Percentiles rank a stretch among this genome's conserved stretches.
Conservation (phyloP, 345 rosid species). For the Citrus cavaleriei region DNA sequence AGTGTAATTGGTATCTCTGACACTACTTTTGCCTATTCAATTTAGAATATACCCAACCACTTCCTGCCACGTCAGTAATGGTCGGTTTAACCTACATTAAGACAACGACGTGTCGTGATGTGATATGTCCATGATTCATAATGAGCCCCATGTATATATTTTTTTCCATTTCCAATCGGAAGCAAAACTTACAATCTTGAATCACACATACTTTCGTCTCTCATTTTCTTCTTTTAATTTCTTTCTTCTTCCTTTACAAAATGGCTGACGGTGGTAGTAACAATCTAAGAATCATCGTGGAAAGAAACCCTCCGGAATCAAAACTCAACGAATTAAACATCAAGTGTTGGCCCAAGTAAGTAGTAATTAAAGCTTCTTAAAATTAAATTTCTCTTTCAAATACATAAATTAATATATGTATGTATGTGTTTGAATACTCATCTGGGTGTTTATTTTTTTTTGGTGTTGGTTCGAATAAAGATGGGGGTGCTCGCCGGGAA, state of each 20-base stretch:
- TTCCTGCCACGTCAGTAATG: background rate
- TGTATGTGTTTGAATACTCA: background rate
- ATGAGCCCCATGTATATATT: background rate
- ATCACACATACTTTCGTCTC: no score
- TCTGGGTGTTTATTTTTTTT: background rate
- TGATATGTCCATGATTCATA: slow-evolving; percentile 13
- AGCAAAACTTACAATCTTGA: background rate
- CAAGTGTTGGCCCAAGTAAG: slow-evolving; percentile 98
- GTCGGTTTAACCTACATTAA: slow-evolving; percentile 5
- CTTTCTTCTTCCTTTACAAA: slow-evolving; percentile 9
- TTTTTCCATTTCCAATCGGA: background rate
- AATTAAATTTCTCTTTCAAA: background rate
- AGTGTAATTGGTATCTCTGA: no score
- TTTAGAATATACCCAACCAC: background rate
- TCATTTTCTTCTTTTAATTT: background rate
- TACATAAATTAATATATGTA: no score
- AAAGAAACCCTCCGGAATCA: slow-evolving; percentile 65
- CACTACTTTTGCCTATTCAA: background rate
- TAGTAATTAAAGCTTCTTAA: background rate
- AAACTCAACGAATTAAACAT: slow-evolving; percentile 65
- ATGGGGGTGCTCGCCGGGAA: slow-evolving; percentile 94
- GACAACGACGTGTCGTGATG: slow-evolving; percentile 14
- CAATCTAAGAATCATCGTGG: slow-evolving; percentile 53
- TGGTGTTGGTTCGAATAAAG: slow-evolving; percentile 19
- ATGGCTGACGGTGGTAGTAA: slow-evolving; percentile 31